These are phyloP conservation scores for Fraxinus excelsior DNA, from an alignment of 257 asterid genomes.

Conservation along the genomic window DNA sequence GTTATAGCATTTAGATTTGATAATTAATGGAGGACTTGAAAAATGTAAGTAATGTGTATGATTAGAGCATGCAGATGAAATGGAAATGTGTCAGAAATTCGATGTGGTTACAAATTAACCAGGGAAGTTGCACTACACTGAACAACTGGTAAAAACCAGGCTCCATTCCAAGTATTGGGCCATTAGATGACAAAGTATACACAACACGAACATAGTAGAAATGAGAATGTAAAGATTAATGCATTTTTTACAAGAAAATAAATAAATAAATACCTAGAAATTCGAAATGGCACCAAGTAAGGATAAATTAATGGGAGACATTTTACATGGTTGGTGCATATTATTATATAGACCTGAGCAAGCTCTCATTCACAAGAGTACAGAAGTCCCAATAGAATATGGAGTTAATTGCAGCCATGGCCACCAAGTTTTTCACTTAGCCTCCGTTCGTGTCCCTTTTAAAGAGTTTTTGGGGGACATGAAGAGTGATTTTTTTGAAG, in stretches of 20 bases:
- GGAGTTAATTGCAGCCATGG: too few species aligned
- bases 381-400: background rate
- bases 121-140: background rate
- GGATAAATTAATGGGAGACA: background rate
- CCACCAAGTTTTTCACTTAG: too few species aligned
- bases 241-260: background rate
- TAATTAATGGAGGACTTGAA: background rate
- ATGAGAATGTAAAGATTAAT: background rate
- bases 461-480: too few species aligned
- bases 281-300: background rate
- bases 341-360: background rate
- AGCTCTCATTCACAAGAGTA: background rate
- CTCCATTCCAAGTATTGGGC: background rate
- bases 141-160: background rate
- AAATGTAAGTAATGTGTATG: background rate
- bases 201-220: background rate
- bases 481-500: too few species aligned
- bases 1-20: background rate
- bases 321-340: background rate
- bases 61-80: background rate
- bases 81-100: background rate
- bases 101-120: background rate
- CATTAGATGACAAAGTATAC: background rate
- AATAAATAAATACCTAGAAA: background rate
- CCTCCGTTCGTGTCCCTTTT: too few species aligned